These are phyloP conservation scores for Mollisiaceae sp. DNA, from an alignment of 2,329 filamentous ascomycete species.

Conservation along the genomic window DNA sequence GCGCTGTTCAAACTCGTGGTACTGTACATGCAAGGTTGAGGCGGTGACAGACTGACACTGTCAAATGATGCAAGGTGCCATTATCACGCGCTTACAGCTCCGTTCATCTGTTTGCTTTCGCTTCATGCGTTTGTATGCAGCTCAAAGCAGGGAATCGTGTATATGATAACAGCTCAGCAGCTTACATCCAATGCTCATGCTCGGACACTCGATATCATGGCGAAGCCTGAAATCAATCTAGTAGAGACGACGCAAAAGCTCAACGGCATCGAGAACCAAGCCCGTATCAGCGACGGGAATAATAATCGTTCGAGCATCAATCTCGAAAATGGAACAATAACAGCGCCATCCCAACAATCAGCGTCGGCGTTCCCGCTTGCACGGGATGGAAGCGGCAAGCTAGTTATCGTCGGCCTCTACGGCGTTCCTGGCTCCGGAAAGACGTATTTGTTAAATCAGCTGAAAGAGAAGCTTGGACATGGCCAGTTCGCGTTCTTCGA, in stretches of 20 bases:
- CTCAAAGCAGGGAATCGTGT: background rate
- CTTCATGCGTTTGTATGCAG: background rate
- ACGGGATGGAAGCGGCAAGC: slow-evolving; percentile 35
- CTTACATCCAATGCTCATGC: background rate
- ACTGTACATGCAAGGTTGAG: background rate
- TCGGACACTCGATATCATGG: background rate
- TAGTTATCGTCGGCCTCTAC: slow-evolving; percentile 57
- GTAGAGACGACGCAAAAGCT: too few species aligned
- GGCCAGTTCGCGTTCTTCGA: slow-evolving; percentile 55
- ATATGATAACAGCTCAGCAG: background rate
- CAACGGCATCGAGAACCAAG: too few species aligned
- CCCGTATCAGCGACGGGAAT: too few species aligned
- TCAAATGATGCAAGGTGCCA: background rate
- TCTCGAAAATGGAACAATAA: too few species aligned
- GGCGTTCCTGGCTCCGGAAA: slow-evolving; percentile 61
- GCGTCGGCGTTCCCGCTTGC: too few species aligned
- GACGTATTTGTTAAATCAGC: slow-evolving; percentile 48
- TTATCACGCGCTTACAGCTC: background rate
- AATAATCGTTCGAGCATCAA: too few species aligned
- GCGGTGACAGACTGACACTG: background rate
- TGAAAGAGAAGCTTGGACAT: slow-evolving; percentile 46
- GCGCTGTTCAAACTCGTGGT: too few species aligned
- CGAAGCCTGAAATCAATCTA: background rate
- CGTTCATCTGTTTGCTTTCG: background rate
- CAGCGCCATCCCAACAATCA: background rate